Conservation (phyloP, 208 protist genomes). For the Kentomonas sorsogonicus region DNA sequence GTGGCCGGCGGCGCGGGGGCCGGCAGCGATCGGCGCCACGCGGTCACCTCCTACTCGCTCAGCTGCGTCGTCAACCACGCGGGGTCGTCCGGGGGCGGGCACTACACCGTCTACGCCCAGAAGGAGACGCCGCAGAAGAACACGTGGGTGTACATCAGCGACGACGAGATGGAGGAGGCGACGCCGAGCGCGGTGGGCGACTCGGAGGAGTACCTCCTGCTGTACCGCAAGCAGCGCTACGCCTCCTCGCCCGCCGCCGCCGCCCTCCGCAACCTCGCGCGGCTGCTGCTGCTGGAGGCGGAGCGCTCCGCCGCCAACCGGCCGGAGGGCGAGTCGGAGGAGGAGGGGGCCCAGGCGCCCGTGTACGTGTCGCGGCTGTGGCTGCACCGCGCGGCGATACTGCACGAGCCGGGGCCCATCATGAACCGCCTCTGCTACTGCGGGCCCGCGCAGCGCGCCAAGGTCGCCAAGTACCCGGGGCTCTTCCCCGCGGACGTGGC, state of each 20-base stretch:
- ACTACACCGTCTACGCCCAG: conserved; percentile 78
- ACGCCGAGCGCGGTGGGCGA: conserved; percentile 41
- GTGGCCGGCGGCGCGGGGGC: not conserved
- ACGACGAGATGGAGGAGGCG: conserved; percentile 43
- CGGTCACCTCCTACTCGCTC: conserved; percentile 73
- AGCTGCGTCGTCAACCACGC: conserved; percentile 80
- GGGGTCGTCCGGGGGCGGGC: conserved; percentile 72
- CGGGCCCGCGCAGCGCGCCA: conserved; percentile 15
- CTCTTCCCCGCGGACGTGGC: conserved; percentile 22
- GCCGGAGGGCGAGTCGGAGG: not conserved
- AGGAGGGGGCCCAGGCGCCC: not conserved
- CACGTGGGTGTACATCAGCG: conserved; percentile 76
- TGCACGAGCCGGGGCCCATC: conserved; percentile 77
- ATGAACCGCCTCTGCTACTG: conserved; percentile 78
- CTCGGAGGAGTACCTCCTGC: conserved; percentile 79
- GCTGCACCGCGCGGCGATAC: conserved; percentile 74
- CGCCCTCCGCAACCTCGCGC: conserved; percentile 52
- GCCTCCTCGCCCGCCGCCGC: conserved; percentile 18
- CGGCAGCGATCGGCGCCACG: conserved; percentile 4
- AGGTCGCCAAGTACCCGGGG: conserved; percentile 13
- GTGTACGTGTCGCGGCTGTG: conserved; percentile 82
- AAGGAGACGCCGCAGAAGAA: conserved; percentile 41
- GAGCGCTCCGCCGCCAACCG: not conserved
- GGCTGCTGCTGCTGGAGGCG: conserved; percentile 29
- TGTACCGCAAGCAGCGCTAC: conserved; percentile 81